Evolutionary conservation across 2,329 filamentous ascomycete genomes (phyloP), one percentile per base, ranked within the genome.

Genomic region (Fusarium domesticum): DNA sequence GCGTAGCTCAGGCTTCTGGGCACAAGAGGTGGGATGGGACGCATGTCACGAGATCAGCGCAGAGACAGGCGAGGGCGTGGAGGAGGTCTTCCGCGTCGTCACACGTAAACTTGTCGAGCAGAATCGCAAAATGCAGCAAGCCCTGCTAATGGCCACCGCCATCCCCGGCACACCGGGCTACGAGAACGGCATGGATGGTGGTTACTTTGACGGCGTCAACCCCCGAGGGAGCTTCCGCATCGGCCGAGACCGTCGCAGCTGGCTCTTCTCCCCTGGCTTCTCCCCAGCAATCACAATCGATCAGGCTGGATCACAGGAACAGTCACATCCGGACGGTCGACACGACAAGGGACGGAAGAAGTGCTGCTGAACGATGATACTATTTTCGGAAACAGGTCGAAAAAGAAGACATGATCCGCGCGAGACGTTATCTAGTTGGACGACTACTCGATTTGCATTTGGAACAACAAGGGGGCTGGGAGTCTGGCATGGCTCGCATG

Each of bases 31-130:
- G 6, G 90, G 91, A 40, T 97, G 92, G 91, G 91, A 96, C 61
- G 95, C 90, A 51, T 97, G 92, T 66, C 93, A 97, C 67, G 93
- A 98, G 71, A 92, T 98, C 62, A 91, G 85, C 57, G 91, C 92
- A 37, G 92, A 95, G 73, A 90, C 85, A 60, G 91, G 91, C 44
- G 91, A 96, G 72, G 92, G 92, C 15, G 91, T 98, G 15, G 93
- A 97, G 58, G 93, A 97, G 68, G 90, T 98, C 0, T 97, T 97
- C 60, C 80, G 92, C 16, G 79, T 82, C 33, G 78, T 83, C 12
- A 76, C 78, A 28, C 70, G 79, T 47, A 83, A 83, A 64, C 74
- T 83, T 44, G 79, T 82, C 54, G 79, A 82, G 66, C 78, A 81
- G 70, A 81, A 81, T 62, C 75, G 78, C 56, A 80, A 78, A 69